Percentiles rank a stretch among this genome's conserved stretches.
Evolutionary conservation across 2,329 filamentous ascomycete species (phyloP).

Genomic region (Lizonia empirigonia): DNA sequence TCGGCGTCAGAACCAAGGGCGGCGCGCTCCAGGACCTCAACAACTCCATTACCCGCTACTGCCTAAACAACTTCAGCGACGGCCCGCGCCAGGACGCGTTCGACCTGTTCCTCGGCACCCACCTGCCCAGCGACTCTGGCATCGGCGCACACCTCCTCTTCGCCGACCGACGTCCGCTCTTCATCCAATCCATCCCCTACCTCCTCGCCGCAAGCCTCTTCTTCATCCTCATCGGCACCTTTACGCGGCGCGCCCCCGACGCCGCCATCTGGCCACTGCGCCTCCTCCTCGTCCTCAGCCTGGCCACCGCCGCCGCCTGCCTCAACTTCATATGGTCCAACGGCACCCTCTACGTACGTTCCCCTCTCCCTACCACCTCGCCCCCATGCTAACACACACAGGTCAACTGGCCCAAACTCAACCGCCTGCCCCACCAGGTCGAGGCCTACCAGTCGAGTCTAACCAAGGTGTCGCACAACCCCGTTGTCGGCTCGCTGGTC

Average conservation of each 20-base stretch:
- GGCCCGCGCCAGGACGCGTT: constrained; percentile 94
- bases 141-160: constrained; percentile 78
- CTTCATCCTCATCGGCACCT: constrained; percentile 75
- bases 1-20: constrained; percentile 82
- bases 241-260: constrained; percentile 73
- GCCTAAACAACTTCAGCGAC: constrained; percentile 92
- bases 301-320: constrained; percentile 71
- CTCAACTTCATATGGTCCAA: constrained; percentile 79
- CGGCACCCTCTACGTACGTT: constrained; percentile 91
- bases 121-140: constrained; percentile 74
- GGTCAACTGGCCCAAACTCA: constrained; percentile 99
- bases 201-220: constrained; percentile 85
- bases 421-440: constrained; percentile 81
- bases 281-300: constrained; percentile 80
- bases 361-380: not conserved
- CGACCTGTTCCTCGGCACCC: constrained; percentile 88
- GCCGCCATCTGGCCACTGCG: constrained; percentile 80
- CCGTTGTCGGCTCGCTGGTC: constrained; percentile 77
- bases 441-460: constrained; percentile 91
- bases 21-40: constrained; percentile 86
- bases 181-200: constrained; percentile 94
- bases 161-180: constrained; percentile 79
- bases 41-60: constrained; percentile 87
- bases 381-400: constrained; percentile 47
- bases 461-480: constrained; percentile 79